Conservation (phyloP, 305 asterid genomes). For the Solanum aculeatissimum region DNA sequence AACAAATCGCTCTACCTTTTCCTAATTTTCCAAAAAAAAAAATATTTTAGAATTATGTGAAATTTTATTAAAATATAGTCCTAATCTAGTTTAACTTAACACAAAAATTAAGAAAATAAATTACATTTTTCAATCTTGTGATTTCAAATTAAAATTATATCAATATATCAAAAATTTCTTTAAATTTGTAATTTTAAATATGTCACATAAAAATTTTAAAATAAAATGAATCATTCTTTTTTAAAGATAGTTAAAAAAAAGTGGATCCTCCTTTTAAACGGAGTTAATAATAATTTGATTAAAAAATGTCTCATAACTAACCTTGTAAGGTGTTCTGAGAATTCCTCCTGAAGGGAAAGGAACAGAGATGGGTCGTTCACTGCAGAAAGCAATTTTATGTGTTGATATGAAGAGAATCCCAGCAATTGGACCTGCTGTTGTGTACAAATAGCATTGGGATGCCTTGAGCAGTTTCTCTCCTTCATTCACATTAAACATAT, state of each 20-base stretch:
- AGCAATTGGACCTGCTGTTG: slow-evolving; percentile 70
- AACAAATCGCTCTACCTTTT: not conserved
- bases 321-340: slow-evolving; percentile 54
- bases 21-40: not conserved
- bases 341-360: slow-evolving; percentile 28
- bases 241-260: too few relatives aligned
- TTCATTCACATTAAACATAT: slow-evolving; percentile 30
- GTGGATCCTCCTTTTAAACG: too few relatives aligned
- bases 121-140: too few relatives aligned
- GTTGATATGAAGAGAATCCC: slow-evolving; percentile 59
- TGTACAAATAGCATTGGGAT: slow-evolving; percentile 60
- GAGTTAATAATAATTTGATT: not conserved
- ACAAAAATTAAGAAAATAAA: too few relatives aligned
- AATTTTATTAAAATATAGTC: too few relatives aligned
- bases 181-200: too few relatives aligned
- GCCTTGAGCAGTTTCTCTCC: slow-evolving; percentile 55
- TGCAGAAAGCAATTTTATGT: slow-evolving; percentile 38
- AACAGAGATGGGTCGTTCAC: slow-evolving; percentile 48
- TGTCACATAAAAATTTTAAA: too few relatives aligned
- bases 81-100: too few relatives aligned
- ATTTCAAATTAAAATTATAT: too few relatives aligned
- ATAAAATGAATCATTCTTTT: too few relatives aligned
- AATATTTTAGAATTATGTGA: too few relatives aligned
- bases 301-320: not conserved
- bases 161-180: too few relatives aligned